Percentiles rank a stretch among this genome's conserved stretches.
Conservation (phyloP, 2,329 filamentous ascomycete species). For the Calonectria fujianensis region DNA sequence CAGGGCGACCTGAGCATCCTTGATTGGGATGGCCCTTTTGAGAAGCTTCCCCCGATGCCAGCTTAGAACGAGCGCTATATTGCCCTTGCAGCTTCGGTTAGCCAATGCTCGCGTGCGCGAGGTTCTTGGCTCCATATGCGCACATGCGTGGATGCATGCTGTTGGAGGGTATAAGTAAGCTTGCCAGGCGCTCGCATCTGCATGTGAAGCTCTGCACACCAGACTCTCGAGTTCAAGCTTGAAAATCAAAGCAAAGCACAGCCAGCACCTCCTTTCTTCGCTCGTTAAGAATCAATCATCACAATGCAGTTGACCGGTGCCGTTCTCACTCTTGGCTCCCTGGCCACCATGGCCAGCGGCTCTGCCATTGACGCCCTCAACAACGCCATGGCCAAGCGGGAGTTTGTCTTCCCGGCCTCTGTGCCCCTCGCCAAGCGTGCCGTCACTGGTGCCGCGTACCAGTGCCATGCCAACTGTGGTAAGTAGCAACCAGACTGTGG, state of each 20-base stretch:
- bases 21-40: slow-evolving; percentile 18
- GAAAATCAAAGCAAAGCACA: slow-evolving; percentile 9
- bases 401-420: slow-evolving; percentile 55
- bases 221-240: slow-evolving; percentile 25
- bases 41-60: slow-evolving; percentile 23
- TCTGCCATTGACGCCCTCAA: slow-evolving; percentile 38
- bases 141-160: background rate
- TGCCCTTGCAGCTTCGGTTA: slow-evolving; percentile 1
- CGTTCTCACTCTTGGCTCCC: slow-evolving; percentile 55
- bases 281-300: slow-evolving; percentile 37
- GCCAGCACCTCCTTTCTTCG: slow-evolving; percentile 23
- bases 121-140: background rate
- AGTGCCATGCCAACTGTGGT: slow-evolving; percentile 73
- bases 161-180: slow-evolving; percentile 51
- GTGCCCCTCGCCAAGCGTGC: slow-evolving; percentile 66
- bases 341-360: slow-evolving; percentile 53
- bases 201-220: slow-evolving; percentile 35
- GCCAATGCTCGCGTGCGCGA: slow-evolving; percentile 20
- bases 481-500: slow-evolving; percentile 44
- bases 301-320: slow-evolving; percentile 57
- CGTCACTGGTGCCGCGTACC: slow-evolving; percentile 61
- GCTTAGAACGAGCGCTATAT: slow-evolving; percentile 24
- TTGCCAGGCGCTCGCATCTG: slow-evolving; percentile 21
- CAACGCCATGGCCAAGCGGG: slow-evolving; percentile 43
- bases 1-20: slow-evolving; percentile 1